Base-by-base conservation (phyloP, 352 stramenopile species). In the Pythium myriotylum region DNA sequence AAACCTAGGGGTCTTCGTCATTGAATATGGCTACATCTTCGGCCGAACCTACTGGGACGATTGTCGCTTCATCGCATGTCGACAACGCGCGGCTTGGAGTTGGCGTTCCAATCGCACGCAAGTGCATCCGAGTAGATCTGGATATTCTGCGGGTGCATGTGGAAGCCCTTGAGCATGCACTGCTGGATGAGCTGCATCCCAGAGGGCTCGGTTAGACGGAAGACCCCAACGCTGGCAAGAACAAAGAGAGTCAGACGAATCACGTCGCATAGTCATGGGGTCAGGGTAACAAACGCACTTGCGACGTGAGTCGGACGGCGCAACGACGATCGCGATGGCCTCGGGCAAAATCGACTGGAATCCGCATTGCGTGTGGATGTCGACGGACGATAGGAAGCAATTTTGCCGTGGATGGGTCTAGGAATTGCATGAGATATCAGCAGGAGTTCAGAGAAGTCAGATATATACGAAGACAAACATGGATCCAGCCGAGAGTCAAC, bases 401-500 rank as follows among this genome's bases (percentile, higher is more conserved):
- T 79, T 84, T 70, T 97, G 88, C 51, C 76, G 79, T 4, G 89
- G 89, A 71, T 97, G 89, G 13, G 88, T 96, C 80, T 94, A 26
- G 10, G 65, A 33, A 39, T 2, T 3, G 20, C 9, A 43, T 33
- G 17, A 32, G 58, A 35, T 35, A 5, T 35, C 29, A 35, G 29
- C 29, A 35, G 5, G 29, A 35, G 29, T 35, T 35, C 29, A 10
- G 6, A 33, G 16, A 62, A 4, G 13, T 16, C 32, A 57, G 35
- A 13, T 16, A 32, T 10, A n/a, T n/a, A n/a, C n/a, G n/a, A n/a
- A n/a, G 4, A 57, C 74, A 59, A 72, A 92, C 84, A 71, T 97
- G 89, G 64, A 97, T 96, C 89, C 89, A 96, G 16, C 89, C 89
- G n/a, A 96, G 79, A 16, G 81, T 95, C n/a, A 96, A 75, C 37